Percentiles rank a stretch among this genome's conserved stretches.
Evolutionary conservation across 495 filamentous ascomycete genomes (phyloP).

Genomic region (Penicillium steckii): DNA sequence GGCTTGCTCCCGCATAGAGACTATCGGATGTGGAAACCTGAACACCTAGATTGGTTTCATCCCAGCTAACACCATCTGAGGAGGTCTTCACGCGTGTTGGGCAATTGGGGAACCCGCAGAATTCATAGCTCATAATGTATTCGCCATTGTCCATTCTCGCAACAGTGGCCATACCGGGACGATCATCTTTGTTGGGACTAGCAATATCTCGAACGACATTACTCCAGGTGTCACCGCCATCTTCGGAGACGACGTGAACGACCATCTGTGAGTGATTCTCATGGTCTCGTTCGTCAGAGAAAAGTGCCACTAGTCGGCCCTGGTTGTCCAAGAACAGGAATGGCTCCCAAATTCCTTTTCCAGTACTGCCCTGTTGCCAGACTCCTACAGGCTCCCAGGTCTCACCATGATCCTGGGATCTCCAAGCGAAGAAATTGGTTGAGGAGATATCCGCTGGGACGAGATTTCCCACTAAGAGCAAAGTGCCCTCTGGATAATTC

Average conservation of each 20-base stretch:
- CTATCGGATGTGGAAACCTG: not conserved
- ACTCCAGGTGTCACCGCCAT: slow-evolving; percentile 4
- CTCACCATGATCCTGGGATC: not conserved
- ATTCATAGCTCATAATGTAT: slow-evolving; percentile 2
- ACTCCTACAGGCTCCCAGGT: not conserved
- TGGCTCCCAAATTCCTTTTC: slow-evolving; percentile 2
- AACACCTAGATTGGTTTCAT: not conserved
- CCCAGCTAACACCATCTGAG: not conserved
- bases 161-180: slow-evolving; percentile 7
- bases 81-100: not conserved
- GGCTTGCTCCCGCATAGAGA: not conserved
- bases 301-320: not conserved
- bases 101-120: not conserved
- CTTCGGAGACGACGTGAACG: slow-evolving; percentile 2
- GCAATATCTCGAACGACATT: slow-evolving; percentile 1
- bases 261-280: slow-evolving; percentile 1
- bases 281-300: slow-evolving; percentile 3
- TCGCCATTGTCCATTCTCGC: slow-evolving; percentile 8
- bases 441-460: not conserved
- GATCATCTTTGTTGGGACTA: not conserved
- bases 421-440: slow-evolving; percentile 4
- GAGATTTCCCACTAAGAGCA: slow-evolving; percentile 5
- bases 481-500: slow-evolving; percentile 2
- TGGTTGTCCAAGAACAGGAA: slow-evolving; percentile 2
- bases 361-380: not conserved